phyloP scores from a whole-genome alignment of 208 protist genomes.

The Wallacemonas sp. region DNA sequence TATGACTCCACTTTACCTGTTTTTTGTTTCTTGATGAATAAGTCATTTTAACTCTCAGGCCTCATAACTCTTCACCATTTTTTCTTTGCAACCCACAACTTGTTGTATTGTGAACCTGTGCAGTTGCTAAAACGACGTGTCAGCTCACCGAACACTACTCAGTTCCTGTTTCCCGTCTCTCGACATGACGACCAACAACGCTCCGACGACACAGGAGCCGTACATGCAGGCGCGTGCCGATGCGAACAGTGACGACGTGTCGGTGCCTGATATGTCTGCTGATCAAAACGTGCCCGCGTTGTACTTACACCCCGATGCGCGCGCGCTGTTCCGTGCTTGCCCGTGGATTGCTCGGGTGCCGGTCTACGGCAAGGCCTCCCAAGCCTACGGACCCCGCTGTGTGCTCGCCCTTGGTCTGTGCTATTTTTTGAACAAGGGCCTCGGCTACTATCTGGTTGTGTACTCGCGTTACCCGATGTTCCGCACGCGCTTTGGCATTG shows the following conservation, averaged over 20 bases:
- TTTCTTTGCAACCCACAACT: neutral
- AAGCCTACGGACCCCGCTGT: slow-evolving; percentile 21
- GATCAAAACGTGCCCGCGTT: neutral
- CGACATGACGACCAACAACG: neutral
- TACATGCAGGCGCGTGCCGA: slow-evolving; percentile 8
- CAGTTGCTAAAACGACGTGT: no score
- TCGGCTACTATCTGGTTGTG: slow-evolving; percentile 18
- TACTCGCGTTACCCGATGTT: slow-evolving; percentile 26
- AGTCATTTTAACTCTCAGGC: neutral
- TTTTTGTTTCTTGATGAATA: neutral
- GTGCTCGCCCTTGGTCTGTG: slow-evolving; percentile 15
- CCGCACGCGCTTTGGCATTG: slow-evolving; percentile 14
- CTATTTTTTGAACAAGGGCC: slow-evolving; percentile 24
- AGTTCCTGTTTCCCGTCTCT: neutral
- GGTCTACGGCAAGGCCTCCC: slow-evolving; percentile 14
- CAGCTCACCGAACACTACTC: neutral
- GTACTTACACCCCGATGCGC: slow-evolving; percentile 17
- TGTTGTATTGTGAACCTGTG: no score
- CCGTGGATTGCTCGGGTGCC: slow-evolving; percentile 11
- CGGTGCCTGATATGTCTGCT: neutral
- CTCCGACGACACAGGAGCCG: neutral
- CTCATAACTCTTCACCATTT: neutral
- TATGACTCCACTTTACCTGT: no score
- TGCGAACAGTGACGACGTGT: neutral
- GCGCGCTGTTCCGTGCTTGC: slow-evolving; percentile 8